These are phyloP conservation scores for Macrocybe gigantea DNA, from an alignment of 768 basidiomycete species.

Conservation along the genomic window DNA sequence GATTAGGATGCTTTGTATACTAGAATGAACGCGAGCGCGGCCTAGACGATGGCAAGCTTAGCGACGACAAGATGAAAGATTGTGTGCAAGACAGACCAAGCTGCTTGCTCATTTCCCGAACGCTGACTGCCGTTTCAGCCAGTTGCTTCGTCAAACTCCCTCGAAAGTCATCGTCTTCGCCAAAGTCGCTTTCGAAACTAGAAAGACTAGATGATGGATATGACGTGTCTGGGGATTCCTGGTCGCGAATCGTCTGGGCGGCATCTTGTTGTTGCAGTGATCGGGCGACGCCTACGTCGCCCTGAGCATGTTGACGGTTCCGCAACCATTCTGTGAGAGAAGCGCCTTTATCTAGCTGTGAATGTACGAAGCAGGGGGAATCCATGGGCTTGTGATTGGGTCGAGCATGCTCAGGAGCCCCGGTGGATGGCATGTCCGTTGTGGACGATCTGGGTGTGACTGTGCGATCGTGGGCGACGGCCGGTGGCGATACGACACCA, in stretches of 20 bases:
- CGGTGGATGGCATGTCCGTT: conserved; percentile 7
- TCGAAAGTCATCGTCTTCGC: conserved; percentile 64
- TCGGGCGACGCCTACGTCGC: conserved; percentile 45
- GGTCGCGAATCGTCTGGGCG: conserved; percentile 6
- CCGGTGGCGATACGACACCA: conserved; percentile 10
- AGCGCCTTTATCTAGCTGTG: conserved; percentile 78
- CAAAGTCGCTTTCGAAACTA: conserved; percentile 29
- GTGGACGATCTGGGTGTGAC: conserved; percentile 13
- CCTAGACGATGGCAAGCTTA: conserved; percentile 38
- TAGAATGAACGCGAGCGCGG: conserved; percentile 84
- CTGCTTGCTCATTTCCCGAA: conserved; percentile 98
- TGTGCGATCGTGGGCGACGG: conserved; percentile 13
- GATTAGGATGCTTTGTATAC: conserved; percentile 90
- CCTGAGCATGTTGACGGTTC: conserved; percentile 30
- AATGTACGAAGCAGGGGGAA: conserved; percentile 93
- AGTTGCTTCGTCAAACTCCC: conserved; percentile 85
- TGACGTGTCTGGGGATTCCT: conserved; percentile 6
- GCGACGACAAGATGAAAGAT: conserved; percentile 1
- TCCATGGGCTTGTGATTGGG: conserved; percentile 29
- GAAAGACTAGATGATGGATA: conserved; percentile 16
- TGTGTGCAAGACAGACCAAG: conserved; percentile 55
- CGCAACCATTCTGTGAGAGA: conserved; percentile 74
- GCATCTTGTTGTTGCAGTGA: conserved; percentile 31
- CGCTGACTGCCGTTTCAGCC: conserved; percentile 95
- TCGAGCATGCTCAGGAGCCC: conserved; percentile 7